Percentiles rank a stretch among this genome's conserved stretches.
Evolutionary conservation across 78 protist genomes (phyloP).

Genomic region (Neovahlkampfia damariscottae): DNA sequence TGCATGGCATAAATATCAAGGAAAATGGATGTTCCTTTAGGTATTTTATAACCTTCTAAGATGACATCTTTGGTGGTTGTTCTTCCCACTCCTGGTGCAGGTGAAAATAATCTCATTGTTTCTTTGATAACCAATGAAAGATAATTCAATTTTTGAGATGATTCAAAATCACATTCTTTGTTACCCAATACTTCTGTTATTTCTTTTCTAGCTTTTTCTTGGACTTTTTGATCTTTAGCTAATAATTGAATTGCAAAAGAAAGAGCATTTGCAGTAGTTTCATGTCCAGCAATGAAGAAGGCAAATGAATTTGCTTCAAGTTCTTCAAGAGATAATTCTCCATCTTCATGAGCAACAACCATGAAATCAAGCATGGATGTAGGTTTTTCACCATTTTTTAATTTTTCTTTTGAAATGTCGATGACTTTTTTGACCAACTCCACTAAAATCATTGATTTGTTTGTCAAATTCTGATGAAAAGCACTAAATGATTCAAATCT

Average conservation of each 20-base stretch:
- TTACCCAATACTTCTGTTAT: neutral
- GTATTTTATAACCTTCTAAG: neutral
- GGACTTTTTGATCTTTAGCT: neutral
- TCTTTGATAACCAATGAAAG: neutral
- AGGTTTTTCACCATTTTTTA: neutral
- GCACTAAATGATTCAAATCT: no score
- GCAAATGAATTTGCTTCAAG: neutral
- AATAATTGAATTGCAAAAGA: neutral
- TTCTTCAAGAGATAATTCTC: neutral
- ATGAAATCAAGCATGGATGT: no score
- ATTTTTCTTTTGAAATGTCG: neutral
- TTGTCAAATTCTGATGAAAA: neutral
- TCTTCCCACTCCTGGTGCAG: neutral
- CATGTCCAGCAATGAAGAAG: slow-evolving; percentile 2
- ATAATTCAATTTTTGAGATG: neutral
- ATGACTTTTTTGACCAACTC: neutral
- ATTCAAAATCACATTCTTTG: neutral
- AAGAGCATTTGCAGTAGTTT: neutral
- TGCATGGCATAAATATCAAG: neutral
- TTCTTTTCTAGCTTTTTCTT: neutral
- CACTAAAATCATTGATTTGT: neutral
- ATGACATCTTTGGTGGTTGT: neutral
- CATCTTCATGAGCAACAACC: no score
- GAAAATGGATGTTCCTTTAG: neutral
- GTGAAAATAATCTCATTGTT: neutral